Evolutionary conservation across 441 rosid genomes (phyloP), one percentile per base, ranked within the genome.

Genomic region (Arabidopsis lyrata): DNA sequence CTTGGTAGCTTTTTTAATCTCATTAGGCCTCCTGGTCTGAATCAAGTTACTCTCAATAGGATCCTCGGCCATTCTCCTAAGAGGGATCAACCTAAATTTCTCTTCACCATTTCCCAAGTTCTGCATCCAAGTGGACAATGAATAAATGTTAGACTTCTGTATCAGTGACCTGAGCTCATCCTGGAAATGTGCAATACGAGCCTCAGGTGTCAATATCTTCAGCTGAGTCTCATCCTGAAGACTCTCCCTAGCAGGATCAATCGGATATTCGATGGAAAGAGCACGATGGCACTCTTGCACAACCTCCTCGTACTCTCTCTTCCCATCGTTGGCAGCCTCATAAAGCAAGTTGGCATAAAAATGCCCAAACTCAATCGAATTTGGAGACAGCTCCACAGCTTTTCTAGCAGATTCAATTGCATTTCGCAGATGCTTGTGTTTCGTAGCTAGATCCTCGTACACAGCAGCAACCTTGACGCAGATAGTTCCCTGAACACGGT

Each of bases 171-270:
- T 80, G 44, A 95, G 78, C 83, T 92, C 99, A 60, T 79, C 83
- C 58, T 86, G 97, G 50, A 92, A 96, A 20, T 90, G 90, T 10
- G 77, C 84, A 73, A 95, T 86, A 70, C 99, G 81, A 3, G 88
- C 96, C 76, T 88, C 93, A 1, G 92, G 85, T 5, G 85, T 83
- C 42, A 72, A 67, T 66, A 85, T 74, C 87, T 90, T 95, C 76
- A 84, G 97, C 82, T 88, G 93, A 63, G 83, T 84, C 95, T 91
- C 99, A 22, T 84, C 93, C 77, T 88, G 97, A 55, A 95, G 81
- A 79, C 88, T 87, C 80, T 92, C 97, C 75, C 81, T 92, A 2
- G 91, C 99, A 27, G 98, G 99, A 87, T 95, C 98, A 38, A 91
- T 70, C 0, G 99, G 97, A 73, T 76, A 81, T 70, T 85, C 85